phyloP scores from a whole-genome alignment of 2,329 filamentous ascomycete genomes.

The Alternaria ethzedia region DNA sequence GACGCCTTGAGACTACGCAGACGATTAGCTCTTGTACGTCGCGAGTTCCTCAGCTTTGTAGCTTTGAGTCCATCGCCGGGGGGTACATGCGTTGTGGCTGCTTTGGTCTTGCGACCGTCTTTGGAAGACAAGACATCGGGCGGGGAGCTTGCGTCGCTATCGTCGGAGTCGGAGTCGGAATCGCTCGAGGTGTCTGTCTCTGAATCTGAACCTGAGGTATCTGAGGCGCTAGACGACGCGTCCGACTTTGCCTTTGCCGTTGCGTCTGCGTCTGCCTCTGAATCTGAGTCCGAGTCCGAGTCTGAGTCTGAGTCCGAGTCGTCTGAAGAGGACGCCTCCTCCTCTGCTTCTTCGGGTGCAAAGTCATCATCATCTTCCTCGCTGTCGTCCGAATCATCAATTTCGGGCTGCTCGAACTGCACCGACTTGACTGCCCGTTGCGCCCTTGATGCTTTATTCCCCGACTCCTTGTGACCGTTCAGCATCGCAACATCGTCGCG shows the following conservation, averaged over 20 bases:
- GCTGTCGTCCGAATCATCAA: slow-evolving; percentile 16
- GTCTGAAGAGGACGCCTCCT: slow-evolving; percentile 15
- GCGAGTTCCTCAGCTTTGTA: slow-evolving; percentile 63
- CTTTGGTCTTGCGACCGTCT: slow-evolving; percentile 4
- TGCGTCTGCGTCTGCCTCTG: slow-evolving; percentile 24
- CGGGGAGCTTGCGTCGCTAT: slow-evolving; percentile 44
- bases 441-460: neutral
- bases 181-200: slow-evolving; percentile 32
- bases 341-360: slow-evolving; percentile 26
- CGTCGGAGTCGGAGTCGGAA: slow-evolving; percentile 48
- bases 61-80: slow-evolving; percentile 57
- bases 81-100: slow-evolving; percentile 29
- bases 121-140: slow-evolving; percentile 34
- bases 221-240: slow-evolving; percentile 25
- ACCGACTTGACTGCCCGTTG: slow-evolving; percentile 24
- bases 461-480: neutral
- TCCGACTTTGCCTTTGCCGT: slow-evolving; percentile 11
- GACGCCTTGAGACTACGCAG: slow-evolving; percentile 60
- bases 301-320: slow-evolving; percentile 29
- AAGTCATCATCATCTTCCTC: slow-evolving; percentile 38
- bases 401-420: slow-evolving; percentile 26
- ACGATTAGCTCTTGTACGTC: slow-evolving; percentile 58
- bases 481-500: neutral
- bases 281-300: slow-evolving; percentile 22
- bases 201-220: slow-evolving; percentile 27